phyloP scores from a whole-genome alignment of 345 rosid species.

The Viola odorata region DNA sequence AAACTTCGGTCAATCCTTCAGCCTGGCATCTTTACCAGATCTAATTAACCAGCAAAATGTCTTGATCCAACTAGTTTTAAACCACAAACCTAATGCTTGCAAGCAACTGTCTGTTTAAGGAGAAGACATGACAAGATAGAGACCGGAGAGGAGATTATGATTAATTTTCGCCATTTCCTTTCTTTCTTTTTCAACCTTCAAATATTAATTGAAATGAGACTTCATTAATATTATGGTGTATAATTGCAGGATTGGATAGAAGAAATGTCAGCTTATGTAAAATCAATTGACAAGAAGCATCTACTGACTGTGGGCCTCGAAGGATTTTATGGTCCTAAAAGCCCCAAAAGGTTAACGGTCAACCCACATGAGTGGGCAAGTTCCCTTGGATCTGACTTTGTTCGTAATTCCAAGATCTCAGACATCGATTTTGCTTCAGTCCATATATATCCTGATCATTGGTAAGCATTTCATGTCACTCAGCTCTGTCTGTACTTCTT shows the following conservation, averaged over 20 bases:
- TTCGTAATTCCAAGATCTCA: constrained; percentile 53
- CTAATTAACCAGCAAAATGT: too few relatives aligned
- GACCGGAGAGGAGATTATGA: too few relatives aligned
- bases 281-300: constrained; percentile 85
- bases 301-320: constrained; percentile 84
- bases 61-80: too few relatives aligned
- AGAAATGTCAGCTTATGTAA: constrained; percentile 78
- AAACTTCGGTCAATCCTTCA: too few relatives aligned
- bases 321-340: constrained; percentile 91
- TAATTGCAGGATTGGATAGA: constrained; percentile 72
- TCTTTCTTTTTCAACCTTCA: background rate
- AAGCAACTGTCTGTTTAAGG: too few relatives aligned
- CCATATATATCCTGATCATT: constrained; percentile 93
- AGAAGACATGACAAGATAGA: too few relatives aligned
- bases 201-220: background rate
- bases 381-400: constrained; percentile 79
- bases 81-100: too few relatives aligned
- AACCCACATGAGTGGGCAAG: constrained; percentile 86
- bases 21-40: too few relatives aligned
- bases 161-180: background rate
- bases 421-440: constrained; percentile 79
- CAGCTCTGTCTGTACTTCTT: too few relatives aligned
- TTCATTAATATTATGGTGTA: constrained; percentile 5
- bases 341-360: constrained; percentile 61
- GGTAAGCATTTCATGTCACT: constrained; percentile 36